Evolutionary conservation across 306 rosid genomes (phyloP).

Genomic region (Alnus glutinosa): DNA sequence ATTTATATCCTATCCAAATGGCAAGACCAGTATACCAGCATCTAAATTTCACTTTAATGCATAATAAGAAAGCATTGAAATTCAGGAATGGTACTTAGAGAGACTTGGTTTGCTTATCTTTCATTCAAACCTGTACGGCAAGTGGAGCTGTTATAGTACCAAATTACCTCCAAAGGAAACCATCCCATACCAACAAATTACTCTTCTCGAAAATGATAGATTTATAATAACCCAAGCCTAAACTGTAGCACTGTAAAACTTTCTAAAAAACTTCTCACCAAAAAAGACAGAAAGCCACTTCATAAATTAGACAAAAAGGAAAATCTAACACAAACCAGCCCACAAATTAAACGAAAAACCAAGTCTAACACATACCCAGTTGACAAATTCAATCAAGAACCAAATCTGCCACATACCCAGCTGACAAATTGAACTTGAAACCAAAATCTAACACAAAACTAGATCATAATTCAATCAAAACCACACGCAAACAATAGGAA

Average conservation of each 20-base stretch:
- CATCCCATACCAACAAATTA: too few relatives aligned
- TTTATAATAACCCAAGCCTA: too few relatives aligned
- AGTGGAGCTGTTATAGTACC: neutral
- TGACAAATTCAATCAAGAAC: neutral
- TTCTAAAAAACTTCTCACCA: too few relatives aligned
- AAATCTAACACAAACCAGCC: slow-evolving; percentile 9
- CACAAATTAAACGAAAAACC: neutral
- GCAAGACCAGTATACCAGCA: neutral
- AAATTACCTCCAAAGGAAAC: slow-evolving; percentile 45
- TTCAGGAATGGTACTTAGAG: neutral
- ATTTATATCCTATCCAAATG: neutral
- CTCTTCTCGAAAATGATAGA: too few relatives aligned
- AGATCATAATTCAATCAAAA: neutral
- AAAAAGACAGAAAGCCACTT: neutral
- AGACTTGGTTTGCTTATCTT: neutral
- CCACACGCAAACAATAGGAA: neutral
- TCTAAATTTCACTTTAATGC: neutral
- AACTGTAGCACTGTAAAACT: too few relatives aligned
- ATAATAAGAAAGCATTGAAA: neutral
- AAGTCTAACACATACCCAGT: slow-evolving; percentile 9
- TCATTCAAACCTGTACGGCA: neutral
- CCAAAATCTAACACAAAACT: slow-evolving; percentile 16
- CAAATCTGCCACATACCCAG: neutral
- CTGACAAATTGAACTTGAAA: slow-evolving; percentile 19
- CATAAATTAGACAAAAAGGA: slow-evolving; percentile 25